Evolutionary conservation across 345 rosid genomes (phyloP), one percentile per base, ranked within the genome.

Genomic region (Gossypium thurberi): DNA sequence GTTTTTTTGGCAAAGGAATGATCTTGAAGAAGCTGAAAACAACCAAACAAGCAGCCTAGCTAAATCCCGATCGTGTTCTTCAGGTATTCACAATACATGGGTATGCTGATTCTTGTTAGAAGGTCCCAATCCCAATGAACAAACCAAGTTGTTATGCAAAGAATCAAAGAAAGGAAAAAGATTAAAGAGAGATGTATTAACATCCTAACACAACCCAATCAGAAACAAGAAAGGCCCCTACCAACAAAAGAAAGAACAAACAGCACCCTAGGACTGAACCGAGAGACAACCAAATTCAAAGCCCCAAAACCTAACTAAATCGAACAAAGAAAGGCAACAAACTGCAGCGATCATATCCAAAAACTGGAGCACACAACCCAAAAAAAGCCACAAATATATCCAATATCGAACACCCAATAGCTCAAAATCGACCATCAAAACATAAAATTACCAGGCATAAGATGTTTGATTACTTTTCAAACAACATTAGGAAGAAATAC

Each of bases 21-120:
- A 65, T 91, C 13, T n/a, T 87, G 76, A 91, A 89, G 86, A 89
- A 85, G 83, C 74, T 90, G 75, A 85, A 87, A 71, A 73, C 91
- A 26, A 85, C 83, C 65, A 87, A 78, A 80, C 91, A 92, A 43
- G 75, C 84, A 20, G 91, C 81, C 9, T 83, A 87, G 47, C 78
- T 91, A 51, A 33, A 89, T 83, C 91, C 85, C 43, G 93, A 89
- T 67, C 78, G 85, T 73, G 69, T 91, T 76, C 90, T 89, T 46
- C 88, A 82, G 4, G 84, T 84, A 65, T 76, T 77, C 60, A 89
- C 85, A 3, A 82, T 87, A 1, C 94, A 94, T 79, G 88, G 88
- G 44, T 81, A 86, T 65, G 52, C 85, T 0, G 88, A 83, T 48
- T 61, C 77, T 18, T 74, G 82, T 48, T 75, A 83, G 0, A 87